Evolutionary conservation across 2,329 filamentous ascomycete species (phyloP).

Genomic region (Geosmithia putterillii): DNA sequence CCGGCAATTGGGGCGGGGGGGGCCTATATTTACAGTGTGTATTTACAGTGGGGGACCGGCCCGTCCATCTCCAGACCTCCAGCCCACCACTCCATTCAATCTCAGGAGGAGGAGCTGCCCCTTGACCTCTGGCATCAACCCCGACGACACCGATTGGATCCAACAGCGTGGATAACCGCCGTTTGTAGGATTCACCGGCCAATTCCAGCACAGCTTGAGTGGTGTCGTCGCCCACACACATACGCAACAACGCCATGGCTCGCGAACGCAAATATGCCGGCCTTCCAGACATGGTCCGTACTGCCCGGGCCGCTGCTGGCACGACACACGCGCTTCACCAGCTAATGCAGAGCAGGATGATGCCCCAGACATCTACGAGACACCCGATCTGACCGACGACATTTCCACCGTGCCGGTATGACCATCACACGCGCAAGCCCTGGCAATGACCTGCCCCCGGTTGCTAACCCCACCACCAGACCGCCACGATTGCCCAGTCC

Average conservation of each 20-base stretch:
- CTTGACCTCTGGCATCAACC: too few relatives aligned
- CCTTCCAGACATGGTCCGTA: slow-evolving; percentile 60
- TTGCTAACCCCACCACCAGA: slow-evolving; percentile 20
- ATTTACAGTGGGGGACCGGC: too few relatives aligned
- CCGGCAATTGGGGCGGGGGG: too few relatives aligned
- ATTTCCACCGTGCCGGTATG: slow-evolving; percentile 71
- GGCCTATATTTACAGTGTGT: too few relatives aligned
- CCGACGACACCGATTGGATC: too few relatives aligned
- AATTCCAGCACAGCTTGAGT: neutral
- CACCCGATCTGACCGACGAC: slow-evolving; percentile 83
- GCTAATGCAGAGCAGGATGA: slow-evolving; percentile 50
- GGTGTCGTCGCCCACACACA: neutral
- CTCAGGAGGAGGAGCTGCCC: too few relatives aligned
- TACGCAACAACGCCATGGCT: slow-evolving; percentile 43
- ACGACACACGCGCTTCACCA: slow-evolving; percentile 4
- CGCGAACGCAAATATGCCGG: slow-evolving; percentile 73
- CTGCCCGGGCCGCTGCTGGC: neutral
- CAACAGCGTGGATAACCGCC: too few relatives aligned
- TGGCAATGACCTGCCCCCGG: neutral
- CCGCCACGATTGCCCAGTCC: slow-evolving; percentile 42
- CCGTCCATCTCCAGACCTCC: too few relatives aligned
- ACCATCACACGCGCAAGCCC: too few relatives aligned
- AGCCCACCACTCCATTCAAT: too few relatives aligned
- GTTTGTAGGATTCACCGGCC: too few relatives aligned
- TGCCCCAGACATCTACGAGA: slow-evolving; percentile 93